Percentiles rank a stretch among this genome's conserved stretches.
Evolutionary conservation across 495 filamentous ascomycete species (phyloP).

Genomic region (Xylaria grammica): DNA sequence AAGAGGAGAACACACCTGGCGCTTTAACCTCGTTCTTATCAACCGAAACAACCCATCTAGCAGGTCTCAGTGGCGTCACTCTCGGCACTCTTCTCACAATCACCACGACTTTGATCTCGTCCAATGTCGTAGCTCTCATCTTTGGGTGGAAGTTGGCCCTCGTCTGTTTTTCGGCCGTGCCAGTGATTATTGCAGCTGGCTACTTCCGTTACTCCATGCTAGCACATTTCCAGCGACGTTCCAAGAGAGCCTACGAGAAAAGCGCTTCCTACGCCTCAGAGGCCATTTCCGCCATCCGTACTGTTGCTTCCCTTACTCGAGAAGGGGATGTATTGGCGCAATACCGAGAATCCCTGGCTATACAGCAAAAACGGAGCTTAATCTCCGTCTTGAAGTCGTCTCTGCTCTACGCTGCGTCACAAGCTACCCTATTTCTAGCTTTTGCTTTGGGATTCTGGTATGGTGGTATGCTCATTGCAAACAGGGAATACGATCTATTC

Average conservation of each 20-base stretch:
- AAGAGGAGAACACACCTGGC: slow-evolving; percentile 82
- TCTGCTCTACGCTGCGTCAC: slow-evolving; percentile 76
- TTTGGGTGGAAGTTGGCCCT: slow-evolving; percentile 93
- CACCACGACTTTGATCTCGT: slow-evolving; percentile 71
- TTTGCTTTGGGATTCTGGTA: slow-evolving; percentile 93
- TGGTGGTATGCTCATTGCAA: slow-evolving; percentile 76
- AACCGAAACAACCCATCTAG: slow-evolving; percentile 82
- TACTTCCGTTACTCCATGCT: slow-evolving; percentile 89
- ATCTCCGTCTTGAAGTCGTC: slow-evolving; percentile 71
- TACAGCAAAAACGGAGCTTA: slow-evolving; percentile 66
- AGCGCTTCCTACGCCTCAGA: slow-evolving; percentile 88
- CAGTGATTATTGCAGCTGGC: slow-evolving; percentile 77
- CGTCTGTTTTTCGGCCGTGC: slow-evolving; percentile 78
- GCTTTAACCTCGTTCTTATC: slow-evolving; percentile 84
- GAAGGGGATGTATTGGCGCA: slow-evolving; percentile 77
- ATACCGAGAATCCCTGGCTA: slow-evolving; percentile 71
- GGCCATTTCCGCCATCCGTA: slow-evolving; percentile 87
- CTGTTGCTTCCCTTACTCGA: slow-evolving; percentile 86
- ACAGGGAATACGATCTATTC: slow-evolving; percentile 67
- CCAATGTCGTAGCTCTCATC: slow-evolving; percentile 66
- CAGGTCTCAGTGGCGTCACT: slow-evolving; percentile 80
- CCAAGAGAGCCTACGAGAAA: slow-evolving; percentile 73
- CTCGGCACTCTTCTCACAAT: slow-evolving; percentile 84
- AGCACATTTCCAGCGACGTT: slow-evolving; percentile 70
- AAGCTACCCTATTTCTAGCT: slow-evolving; percentile 78